Evolutionary conservation across 2,329 filamentous ascomycete genomes (phyloP), one percentile per base, ranked within the genome.

Genomic region (Pyrenophora teres): DNA sequence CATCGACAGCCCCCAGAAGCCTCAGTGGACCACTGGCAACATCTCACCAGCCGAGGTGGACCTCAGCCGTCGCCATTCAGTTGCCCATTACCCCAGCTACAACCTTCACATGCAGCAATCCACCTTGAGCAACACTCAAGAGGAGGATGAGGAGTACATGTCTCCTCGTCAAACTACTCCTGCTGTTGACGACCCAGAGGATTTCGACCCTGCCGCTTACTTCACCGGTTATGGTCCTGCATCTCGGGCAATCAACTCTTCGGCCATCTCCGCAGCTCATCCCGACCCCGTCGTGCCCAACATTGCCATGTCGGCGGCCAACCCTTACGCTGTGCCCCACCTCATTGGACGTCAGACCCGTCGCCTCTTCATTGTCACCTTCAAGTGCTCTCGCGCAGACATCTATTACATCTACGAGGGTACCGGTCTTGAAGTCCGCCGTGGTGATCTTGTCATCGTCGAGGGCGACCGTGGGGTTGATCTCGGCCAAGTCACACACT

Each of bases 351-450:
- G 68, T 21, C 68, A 64, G 2, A 64, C 60, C 8, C 66, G 71
- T 13, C 67, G 69, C 6, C 81, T 96, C 7, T 93, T 93, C 72
- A 88, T 99, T 46, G 93, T 99, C 13, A 85, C 93, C 6, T 99
- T 99, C 83, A 99, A 99, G 75, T 97, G 92, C 71, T 91, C 90
- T 31, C 85, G 94, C 56, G 92, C 93, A 32, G 94, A 97, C 68
- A 90, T 97, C 8, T 99, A 97, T 73, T 97, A 96, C 74, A 91
- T 97, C 30, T 92, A 96, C 72, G 92, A 97, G 72, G 92, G 93
- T 54, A 97, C 92, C 5, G 94, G 94, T 3, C 81, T 99, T 27
- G 89, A 89, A 16, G 89, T 97, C 46, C 94, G 92, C 65, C 87
- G 88, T 15, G 94, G 94, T 27, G 94, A 99, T 70, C 81, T 97